phyloP scores from a whole-genome alignment of 495 filamentous ascomycete species.

The Podospora tetraspora region DNA sequence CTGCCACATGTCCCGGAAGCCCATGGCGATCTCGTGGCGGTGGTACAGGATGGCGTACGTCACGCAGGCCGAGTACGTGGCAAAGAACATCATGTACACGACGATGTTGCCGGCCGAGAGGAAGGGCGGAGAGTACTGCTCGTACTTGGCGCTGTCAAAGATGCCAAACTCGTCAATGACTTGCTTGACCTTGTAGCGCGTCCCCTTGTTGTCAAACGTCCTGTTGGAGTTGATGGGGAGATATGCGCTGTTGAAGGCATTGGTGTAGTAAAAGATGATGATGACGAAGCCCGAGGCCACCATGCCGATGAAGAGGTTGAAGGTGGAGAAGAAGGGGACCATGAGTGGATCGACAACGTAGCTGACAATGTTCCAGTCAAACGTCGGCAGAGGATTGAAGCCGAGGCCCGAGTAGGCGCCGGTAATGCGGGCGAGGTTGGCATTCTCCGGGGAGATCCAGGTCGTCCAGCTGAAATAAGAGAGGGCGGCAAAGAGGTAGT shows the following conservation, averaged over 20 bases:
- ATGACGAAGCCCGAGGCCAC: slow-evolving; percentile 29
- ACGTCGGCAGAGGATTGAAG: slow-evolving; percentile 37
- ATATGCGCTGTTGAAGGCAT: slow-evolving; percentile 36
- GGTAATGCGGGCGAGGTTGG: slow-evolving; percentile 26
- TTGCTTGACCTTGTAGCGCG: slow-evolving; percentile 33
- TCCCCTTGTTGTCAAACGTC: slow-evolving; percentile 36
- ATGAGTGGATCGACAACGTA: slow-evolving; percentile 36
- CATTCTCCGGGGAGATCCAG: slow-evolving; percentile 39
- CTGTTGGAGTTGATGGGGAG: slow-evolving; percentile 38
- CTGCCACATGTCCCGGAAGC: slow-evolving; percentile 27
- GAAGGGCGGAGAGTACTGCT: slow-evolving; percentile 39
- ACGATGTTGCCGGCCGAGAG: slow-evolving; percentile 31
- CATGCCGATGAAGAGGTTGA: slow-evolving; percentile 37
- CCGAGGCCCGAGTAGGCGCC: slow-evolving; percentile 34
- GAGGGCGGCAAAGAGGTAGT: slow-evolving; percentile 37
- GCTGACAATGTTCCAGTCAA: slow-evolving; percentile 40
- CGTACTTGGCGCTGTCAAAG: slow-evolving; percentile 35
- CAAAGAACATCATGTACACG: slow-evolving; percentile 40
- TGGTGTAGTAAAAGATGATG: slow-evolving; percentile 34
- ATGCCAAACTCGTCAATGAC: slow-evolving; percentile 34
- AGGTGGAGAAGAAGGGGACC: slow-evolving; percentile 41
- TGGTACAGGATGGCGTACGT: slow-evolving; percentile 38
- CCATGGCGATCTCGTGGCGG: slow-evolving; percentile 36
- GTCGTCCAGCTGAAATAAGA: slow-evolving; percentile 40
- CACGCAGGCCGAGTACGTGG: slow-evolving; percentile 36